Conservation (phyloP, 163 green algal species). For the Botryococcus braunii region DNA sequence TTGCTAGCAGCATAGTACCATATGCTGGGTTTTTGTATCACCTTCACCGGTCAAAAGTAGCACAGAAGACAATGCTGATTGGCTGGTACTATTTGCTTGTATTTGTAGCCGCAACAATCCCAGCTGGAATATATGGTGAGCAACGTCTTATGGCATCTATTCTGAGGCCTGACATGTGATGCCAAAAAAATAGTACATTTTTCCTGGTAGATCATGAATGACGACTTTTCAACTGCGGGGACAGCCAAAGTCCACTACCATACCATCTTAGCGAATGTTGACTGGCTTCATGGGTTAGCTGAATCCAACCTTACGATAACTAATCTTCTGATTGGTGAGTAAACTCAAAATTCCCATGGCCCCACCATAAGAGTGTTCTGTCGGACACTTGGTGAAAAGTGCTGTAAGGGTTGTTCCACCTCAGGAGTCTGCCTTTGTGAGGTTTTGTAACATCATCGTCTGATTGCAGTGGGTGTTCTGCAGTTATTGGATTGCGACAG, state of each 20-base stretch:
- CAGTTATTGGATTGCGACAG: no score
- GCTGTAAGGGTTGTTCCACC: no score
- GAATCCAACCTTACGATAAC: constrained; percentile 93
- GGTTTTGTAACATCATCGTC: no score
- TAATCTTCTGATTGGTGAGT: constrained; percentile 85
- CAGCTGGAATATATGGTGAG: constrained; percentile 83
- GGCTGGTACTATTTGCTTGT: constrained; percentile 96
- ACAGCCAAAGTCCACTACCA: constrained; percentile 80
- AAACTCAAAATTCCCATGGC: no score
- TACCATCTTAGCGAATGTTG: constrained; percentile 86
- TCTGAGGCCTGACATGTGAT: neutral
- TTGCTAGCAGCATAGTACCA: constrained; percentile 77
- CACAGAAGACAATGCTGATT: constrained; percentile 62
- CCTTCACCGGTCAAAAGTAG: constrained; percentile 52
- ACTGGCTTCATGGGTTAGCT: constrained; percentile 89
- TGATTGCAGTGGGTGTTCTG: no score
- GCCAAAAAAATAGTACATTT: neutral
- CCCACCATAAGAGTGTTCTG: no score
- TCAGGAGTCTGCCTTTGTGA: no score
- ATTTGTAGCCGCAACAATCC: constrained; percentile 93
- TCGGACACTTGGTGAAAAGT: no score
- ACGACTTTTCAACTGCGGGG: neutral
- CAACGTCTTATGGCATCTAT: constrained; percentile 1
- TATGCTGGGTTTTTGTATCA: constrained; percentile 25
- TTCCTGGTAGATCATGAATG: neutral